A percentile compares a stretch with the other conserved stretches of the same genome.
Evolutionary conservation across 257 asterid genomes (phyloP).

Genomic region (Scutellaria minor): DNA sequence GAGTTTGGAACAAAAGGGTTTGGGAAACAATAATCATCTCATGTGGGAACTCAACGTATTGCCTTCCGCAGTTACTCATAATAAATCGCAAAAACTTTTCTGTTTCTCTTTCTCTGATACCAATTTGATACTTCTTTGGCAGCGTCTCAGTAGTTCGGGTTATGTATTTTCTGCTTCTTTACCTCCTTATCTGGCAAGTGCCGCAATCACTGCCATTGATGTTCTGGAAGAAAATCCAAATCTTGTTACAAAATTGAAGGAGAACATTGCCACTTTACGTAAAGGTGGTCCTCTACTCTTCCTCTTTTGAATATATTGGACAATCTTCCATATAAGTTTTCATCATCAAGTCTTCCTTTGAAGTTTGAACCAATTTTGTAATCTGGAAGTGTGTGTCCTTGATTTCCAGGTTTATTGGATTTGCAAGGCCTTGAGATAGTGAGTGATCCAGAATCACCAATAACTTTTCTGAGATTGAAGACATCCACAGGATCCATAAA

Average conservation of each 20-base stretch:
- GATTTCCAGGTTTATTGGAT: constrained; percentile 60
- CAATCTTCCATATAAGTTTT: not conserved
- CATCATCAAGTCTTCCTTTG: constrained; percentile 6
- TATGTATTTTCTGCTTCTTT: constrained; percentile 94
- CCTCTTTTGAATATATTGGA: constrained; percentile 12
- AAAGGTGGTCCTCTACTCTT: constrained; percentile 52
- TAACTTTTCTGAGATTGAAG: constrained; percentile 65
- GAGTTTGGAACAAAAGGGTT: too few relatives aligned
- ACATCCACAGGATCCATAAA: constrained; percentile 67
- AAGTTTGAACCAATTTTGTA: not conserved
- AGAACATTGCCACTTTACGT: constrained; percentile 54
- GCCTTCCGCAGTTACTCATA: not conserved
- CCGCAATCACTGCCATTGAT: constrained; percentile 87
- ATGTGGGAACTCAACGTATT: not conserved
- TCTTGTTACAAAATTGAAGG: constrained; percentile 63
- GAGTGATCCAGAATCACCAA: constrained; percentile 76
- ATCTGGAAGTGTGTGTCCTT: not conserved
- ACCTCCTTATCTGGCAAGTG: constrained; percentile 96
- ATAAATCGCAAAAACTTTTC: constrained; percentile 1
- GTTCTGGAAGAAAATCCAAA: constrained; percentile 75
- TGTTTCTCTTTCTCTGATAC: constrained; percentile 38
- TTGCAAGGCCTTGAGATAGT: constrained; percentile 62
- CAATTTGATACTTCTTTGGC: constrained; percentile 43
- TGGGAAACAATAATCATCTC: too few relatives aligned
- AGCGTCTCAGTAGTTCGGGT: constrained; percentile 94